These are phyloP conservation scores for Benincasa hispida DNA, from an alignment of 306 rosid species.

Conservation along the genomic window DNA sequence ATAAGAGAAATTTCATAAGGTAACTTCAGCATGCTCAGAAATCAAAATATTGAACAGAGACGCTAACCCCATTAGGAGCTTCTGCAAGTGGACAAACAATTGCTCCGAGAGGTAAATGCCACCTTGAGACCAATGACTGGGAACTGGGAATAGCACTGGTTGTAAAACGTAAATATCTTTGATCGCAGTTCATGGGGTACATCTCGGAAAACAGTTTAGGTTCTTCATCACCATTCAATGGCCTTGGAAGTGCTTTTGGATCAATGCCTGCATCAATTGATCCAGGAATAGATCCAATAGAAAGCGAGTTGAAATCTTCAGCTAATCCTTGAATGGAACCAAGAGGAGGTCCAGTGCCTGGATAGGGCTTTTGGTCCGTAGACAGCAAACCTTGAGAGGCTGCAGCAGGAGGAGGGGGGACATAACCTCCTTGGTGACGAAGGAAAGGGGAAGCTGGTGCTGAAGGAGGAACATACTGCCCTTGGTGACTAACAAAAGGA, in stretches of 20 bases:
- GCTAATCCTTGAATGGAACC: slow-evolving; percentile 63
- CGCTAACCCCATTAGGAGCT: slow-evolving; percentile 75
- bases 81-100: slow-evolving; percentile 98
- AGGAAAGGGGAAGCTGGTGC: slow-evolving; percentile 36
- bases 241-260: slow-evolving; percentile 72
- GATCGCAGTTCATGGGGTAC: slow-evolving; percentile 64
- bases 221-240: slow-evolving; percentile 77
- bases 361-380: slow-evolving; percentile 40
- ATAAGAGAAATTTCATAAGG: slow-evolving; percentile 12
- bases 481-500: slow-evolving; percentile 41
- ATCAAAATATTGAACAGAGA: slow-evolving; percentile 13
- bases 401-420: slow-evolving; percentile 35
- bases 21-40: slow-evolving; percentile 1
- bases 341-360: slow-evolving; percentile 44
- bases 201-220: slow-evolving; percentile 41
- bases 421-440: slow-evolving; percentile 60
- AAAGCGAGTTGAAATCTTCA: slow-evolving; percentile 80
- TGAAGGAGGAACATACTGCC: slow-evolving; percentile 34
- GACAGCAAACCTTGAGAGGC: slow-evolving; percentile 49
- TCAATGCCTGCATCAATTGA: slow-evolving; percentile 67
- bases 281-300: slow-evolving; percentile 80
- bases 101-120: slow-evolving; percentile 99
- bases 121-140: slow-evolving; percentile 89
- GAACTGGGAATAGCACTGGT: slow-evolving; percentile 83
- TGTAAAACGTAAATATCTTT: slow-evolving; percentile 72